A percentile compares a stretch with the other conserved stretches of the same genome.
Conservation (phyloP, 371 early-diverging fungal species). For the Mortierella sp. region DNA sequence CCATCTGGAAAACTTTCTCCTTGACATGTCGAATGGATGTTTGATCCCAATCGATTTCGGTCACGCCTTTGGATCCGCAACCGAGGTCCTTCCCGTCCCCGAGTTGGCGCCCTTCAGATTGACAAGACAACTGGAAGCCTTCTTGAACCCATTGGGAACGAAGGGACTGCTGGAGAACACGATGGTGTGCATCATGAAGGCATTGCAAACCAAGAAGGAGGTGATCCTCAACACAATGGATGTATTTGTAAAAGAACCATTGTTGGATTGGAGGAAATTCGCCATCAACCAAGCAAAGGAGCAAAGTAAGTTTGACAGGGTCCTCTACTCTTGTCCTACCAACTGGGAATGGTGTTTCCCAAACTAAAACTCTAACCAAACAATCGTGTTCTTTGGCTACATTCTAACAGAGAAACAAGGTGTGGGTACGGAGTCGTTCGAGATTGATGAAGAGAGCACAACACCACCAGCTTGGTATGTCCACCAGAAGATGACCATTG, state of each 20-base stretch:
- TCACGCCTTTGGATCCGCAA: slow-evolving; percentile 96
- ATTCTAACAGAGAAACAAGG: slow-evolving; percentile 36
- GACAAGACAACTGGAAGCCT: slow-evolving; percentile 91
- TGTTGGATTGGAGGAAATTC: slow-evolving; percentile 87
- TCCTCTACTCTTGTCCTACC: background rate
- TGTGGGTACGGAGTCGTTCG: slow-evolving; percentile 45
- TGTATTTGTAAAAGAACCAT: slow-evolving; percentile 96
- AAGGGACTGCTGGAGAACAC: slow-evolving; percentile 86
- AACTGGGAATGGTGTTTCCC: background rate
- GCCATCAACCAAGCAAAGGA: slow-evolving; percentile 67
- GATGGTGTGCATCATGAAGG: slow-evolving; percentile 84
- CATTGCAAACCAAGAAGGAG: slow-evolving; percentile 85
- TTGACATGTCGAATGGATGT: slow-evolving; percentile 88
- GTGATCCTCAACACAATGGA: slow-evolving; percentile 92
- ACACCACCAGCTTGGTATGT: slow-evolving; percentile 77
- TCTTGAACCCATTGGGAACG: slow-evolving; percentile 83
- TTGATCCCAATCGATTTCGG: slow-evolving; percentile 98
- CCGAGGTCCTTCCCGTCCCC: slow-evolving; percentile 83
- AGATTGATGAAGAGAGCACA: slow-evolving; percentile 51
- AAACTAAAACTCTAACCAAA: background rate
- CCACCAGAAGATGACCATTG: slow-evolving; percentile 77
- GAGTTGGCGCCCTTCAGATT: slow-evolving; percentile 99
- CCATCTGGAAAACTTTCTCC: slow-evolving; percentile 96
- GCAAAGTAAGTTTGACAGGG: slow-evolving; percentile 68
- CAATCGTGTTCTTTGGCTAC: background rate